Evolutionary conservation across 495 filamentous ascomycete species (phyloP).

Genomic region (Clavariopsis aquatica): DNA sequence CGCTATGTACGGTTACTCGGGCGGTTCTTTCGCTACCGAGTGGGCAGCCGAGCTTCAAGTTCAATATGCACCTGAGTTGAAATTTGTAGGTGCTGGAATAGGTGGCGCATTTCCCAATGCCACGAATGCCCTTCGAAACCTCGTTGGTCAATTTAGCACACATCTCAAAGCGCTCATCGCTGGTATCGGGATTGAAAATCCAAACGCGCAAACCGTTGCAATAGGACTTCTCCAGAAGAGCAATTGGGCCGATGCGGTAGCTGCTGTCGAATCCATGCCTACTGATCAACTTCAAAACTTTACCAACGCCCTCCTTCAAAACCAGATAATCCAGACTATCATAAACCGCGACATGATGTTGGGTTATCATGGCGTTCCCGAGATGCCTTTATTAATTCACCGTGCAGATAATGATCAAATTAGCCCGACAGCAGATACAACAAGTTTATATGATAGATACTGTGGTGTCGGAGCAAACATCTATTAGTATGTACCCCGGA

Average conservation of each 20-base stretch:
- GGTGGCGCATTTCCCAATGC: conserved; percentile 6
- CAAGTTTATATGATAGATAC: neutral
- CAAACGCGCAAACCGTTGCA: neutral
- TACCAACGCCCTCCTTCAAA: neutral
- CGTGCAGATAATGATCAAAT: neutral
- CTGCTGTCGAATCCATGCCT: neutral
- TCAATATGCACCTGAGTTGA: conserved; percentile 14
- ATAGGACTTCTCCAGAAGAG: neutral
- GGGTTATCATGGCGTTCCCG: conserved; percentile 3
- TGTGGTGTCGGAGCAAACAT: conserved; percentile 10
- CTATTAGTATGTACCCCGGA: too few species aligned
- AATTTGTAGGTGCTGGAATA: conserved; percentile 1
- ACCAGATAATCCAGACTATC: neutral
- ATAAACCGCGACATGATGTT: neutral
- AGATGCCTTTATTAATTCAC: conserved; percentile 4
- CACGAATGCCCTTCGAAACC: neutral
- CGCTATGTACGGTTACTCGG: conserved; percentile 20
- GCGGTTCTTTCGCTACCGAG: conserved; percentile 12
- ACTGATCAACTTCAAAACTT: neutral
- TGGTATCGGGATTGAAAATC: conserved; percentile 1
- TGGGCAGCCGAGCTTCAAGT: conserved; percentile 19
- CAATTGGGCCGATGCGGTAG: neutral
- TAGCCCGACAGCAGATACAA: neutral
- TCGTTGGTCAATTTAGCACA: neutral
- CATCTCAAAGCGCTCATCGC: neutral